phyloP scores from a whole-genome alignment of 2,329 filamentous ascomycete species.

The Phyllosticta capitalensis region DNA sequence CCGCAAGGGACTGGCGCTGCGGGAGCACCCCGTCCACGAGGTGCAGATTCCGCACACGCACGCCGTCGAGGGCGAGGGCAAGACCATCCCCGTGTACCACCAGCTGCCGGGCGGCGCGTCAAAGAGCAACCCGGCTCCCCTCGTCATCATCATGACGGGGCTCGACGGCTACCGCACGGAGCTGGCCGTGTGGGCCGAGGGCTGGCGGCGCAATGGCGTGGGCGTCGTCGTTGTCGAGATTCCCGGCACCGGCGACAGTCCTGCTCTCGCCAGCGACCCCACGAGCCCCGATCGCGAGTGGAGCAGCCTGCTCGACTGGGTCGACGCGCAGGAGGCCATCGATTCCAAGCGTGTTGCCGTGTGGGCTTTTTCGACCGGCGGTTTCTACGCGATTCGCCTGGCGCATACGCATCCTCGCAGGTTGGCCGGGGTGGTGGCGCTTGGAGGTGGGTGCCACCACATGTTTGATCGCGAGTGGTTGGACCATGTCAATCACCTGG shows the following conservation, averaged over 20 bases:
- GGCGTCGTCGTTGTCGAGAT: conserved; percentile 46
- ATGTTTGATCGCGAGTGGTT: conserved; percentile 50
- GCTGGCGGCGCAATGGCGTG: conserved; percentile 40
- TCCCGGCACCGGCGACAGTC: conserved; percentile 49
- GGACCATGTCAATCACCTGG: conserved; percentile 44
- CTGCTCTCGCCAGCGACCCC: conserved; percentile 38
- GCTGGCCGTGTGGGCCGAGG: conserved; percentile 42
- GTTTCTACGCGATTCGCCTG: conserved; percentile 48
- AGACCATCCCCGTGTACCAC: conserved; percentile 54
- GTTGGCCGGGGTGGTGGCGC: conserved; percentile 42
- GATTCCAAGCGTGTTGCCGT: conserved; percentile 40
- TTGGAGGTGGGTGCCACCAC: conserved; percentile 48
- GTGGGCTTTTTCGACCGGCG: conserved; percentile 51
- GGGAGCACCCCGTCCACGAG: conserved; percentile 50
- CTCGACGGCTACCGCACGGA: conserved; percentile 52
- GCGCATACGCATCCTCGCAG: conserved; percentile 48
- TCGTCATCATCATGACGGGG: conserved; percentile 48
- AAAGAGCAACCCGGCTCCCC: conserved; percentile 36
- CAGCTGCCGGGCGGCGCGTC: conserved; percentile 45
- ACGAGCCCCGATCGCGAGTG: conserved; percentile 45
- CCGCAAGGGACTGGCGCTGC: conserved; percentile 40
- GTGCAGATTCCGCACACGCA: conserved; percentile 51
- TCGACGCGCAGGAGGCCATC: conserved; percentile 38
- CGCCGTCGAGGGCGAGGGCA: conserved; percentile 41
- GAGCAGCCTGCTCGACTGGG: conserved; percentile 46